Percentiles rank a stretch among this genome's conserved stretches.
Evolutionary conservation across 768 basidiomycete species (phyloP).

Genomic region (Auricularia heimuer): DNA sequence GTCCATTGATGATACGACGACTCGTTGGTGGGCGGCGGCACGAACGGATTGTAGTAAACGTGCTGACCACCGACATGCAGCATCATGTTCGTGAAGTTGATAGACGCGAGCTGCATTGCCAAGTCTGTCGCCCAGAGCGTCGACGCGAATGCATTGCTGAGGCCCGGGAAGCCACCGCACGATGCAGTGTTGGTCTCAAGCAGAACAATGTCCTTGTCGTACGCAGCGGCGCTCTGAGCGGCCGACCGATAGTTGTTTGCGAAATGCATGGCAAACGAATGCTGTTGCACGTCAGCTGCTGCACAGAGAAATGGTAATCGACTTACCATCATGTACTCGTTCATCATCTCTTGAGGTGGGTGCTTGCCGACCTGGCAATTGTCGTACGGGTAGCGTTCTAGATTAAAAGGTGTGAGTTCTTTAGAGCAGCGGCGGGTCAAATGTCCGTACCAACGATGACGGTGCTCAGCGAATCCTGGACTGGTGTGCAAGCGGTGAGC

Average conservation of each 20-base stretch:
- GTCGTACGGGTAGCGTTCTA: constrained; percentile 19
- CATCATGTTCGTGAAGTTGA: constrained; percentile 38
- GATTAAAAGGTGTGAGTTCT: not conserved
- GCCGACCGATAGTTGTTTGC: constrained; percentile 29
- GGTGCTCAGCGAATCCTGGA: not conserved
- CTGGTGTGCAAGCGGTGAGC: not conserved
- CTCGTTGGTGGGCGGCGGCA: constrained; percentile 39
- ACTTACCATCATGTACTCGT: not conserved
- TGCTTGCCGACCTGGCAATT: constrained; percentile 19
- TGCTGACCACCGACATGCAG: constrained; percentile 41
- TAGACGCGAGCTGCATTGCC: constrained; percentile 38
- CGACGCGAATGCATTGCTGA: constrained; percentile 40
- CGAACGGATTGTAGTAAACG: constrained; percentile 49
- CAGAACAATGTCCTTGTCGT: constrained; percentile 36
- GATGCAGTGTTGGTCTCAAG: constrained; percentile 45
- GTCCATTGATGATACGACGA: constrained; percentile 32
- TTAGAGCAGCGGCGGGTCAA: not conserved
- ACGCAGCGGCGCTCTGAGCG: constrained; percentile 22
- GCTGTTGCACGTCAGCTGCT: constrained; percentile 25
- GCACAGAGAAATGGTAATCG: not conserved
- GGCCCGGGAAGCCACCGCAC: constrained; percentile 44
- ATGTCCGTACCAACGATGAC: not conserved
- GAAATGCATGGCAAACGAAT: constrained; percentile 27
- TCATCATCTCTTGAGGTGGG: constrained; percentile 4
- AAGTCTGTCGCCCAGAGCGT: constrained; percentile 46